Conservation (phyloP, 306 rosid genomes). For the Quercus gilva region DNA sequence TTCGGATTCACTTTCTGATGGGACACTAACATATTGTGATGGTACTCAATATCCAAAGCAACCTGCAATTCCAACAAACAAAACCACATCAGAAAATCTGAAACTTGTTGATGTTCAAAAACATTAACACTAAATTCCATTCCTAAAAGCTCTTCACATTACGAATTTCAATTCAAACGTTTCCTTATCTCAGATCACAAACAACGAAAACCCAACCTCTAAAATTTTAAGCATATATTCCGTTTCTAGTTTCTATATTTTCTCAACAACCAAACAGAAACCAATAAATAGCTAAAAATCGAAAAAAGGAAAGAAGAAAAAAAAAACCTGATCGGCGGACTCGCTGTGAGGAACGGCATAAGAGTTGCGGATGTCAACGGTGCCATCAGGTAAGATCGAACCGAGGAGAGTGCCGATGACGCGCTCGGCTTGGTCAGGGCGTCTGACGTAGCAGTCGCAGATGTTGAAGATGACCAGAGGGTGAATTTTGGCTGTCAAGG, state of each 20-base stretch:
- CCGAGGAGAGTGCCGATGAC: conserved; percentile 96
- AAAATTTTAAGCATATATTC: neutral
- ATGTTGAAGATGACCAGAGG: conserved; percentile 87
- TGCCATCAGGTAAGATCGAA: conserved; percentile 11
- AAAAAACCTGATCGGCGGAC: too few relatives aligned
- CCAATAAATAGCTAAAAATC: too few relatives aligned
- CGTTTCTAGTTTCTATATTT: too few relatives aligned
- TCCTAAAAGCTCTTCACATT: neutral
- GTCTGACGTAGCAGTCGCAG: conserved; percentile 83
- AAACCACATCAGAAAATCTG: neutral
- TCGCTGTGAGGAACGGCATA: too few relatives aligned
- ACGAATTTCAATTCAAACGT: neutral
- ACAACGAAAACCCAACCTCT: neutral
- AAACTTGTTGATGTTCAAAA: neutral
- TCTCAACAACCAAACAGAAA: too few relatives aligned
- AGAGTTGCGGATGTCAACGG: too few relatives aligned
- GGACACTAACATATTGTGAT: conserved; percentile 78
- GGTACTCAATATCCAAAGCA: conserved; percentile 95
- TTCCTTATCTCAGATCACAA: neutral
- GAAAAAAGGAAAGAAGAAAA: too few relatives aligned
- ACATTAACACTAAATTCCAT: neutral
- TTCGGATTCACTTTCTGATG: conserved; percentile 96
- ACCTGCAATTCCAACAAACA: conserved; percentile 45
- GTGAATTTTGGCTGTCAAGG: conserved; percentile 69
- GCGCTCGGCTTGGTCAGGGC: conserved; percentile 89